phyloP scores from a whole-genome alignment of 495 filamentous ascomycete species.

The Neurospora terricola region DNA sequence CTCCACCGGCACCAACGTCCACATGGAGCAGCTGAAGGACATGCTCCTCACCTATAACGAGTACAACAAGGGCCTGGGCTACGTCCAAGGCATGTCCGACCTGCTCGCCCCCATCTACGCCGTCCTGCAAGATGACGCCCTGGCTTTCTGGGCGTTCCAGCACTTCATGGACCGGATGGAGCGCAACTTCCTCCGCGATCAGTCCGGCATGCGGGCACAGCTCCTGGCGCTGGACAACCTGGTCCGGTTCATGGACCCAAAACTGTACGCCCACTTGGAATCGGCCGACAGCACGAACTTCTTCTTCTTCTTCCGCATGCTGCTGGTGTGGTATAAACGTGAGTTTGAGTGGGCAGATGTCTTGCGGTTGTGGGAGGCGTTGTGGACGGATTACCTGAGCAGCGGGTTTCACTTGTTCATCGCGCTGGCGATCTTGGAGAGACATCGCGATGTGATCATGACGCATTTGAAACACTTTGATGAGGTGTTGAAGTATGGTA shows the following conservation, averaged over 20 bases:
- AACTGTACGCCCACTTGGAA: conserved; percentile 83
- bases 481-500: conserved; percentile 93
- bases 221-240: conserved; percentile 85
- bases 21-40: conserved; percentile 97
- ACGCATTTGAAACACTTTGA: conserved; percentile 89
- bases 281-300: conserved; percentile 92
- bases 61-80: conserved; percentile 84
- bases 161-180: conserved; percentile 97
- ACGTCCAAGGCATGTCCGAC: conserved; percentile 98
- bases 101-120: conserved; percentile 72
- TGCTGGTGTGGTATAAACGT: conserved; percentile 96
- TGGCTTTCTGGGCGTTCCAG: conserved; percentile 95
- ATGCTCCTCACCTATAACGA: conserved; percentile 99
- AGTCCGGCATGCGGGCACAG: conserved; percentile 89
- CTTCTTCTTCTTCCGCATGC: conserved; percentile 99
- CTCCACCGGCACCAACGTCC: conserved; percentile 84
- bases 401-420: conserved; percentile 91
- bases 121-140: conserved; percentile 28
- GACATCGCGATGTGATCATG: conserved; percentile 90
- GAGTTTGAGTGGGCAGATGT: conserved; percentile 87
- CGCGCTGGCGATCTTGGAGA: conserved; percentile 90
- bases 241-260: conserved; percentile 91
- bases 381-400: conserved; percentile 89
- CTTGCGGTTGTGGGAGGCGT: conserved; percentile 77
- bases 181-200: conserved; percentile 91